phyloP scores from a whole-genome alignment of 169 alveolate species.

The Plasmodium ovale region DNA sequence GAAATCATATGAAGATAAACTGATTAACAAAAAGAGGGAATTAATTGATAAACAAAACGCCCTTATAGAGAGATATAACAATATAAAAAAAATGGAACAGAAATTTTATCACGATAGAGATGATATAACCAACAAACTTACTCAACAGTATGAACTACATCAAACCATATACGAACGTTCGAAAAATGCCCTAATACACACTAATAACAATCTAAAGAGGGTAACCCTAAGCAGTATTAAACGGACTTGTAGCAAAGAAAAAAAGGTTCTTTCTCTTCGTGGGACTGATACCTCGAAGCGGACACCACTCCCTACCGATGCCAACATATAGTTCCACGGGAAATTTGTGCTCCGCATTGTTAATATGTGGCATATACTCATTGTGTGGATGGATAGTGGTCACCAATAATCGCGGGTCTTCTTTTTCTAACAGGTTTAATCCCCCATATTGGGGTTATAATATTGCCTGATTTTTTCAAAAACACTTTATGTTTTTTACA shows the following conservation, averaged over 20 bases:
- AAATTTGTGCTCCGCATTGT: background rate
- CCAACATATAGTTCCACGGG: background rate
- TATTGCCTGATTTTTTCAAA: no score
- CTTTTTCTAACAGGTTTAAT: no score
- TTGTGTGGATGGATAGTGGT: no score
- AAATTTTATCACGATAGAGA: slow-evolving; percentile 47
- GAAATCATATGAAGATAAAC: slow-evolving; percentile 36
- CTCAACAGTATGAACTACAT: slow-evolving; percentile 41
- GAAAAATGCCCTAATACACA: slow-evolving; percentile 23
- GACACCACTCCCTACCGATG: background rate
- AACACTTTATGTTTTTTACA: no score
- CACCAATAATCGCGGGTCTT: no score
- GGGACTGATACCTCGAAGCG: background rate
- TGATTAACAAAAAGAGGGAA: slow-evolving; percentile 28
- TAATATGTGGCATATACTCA: no score
- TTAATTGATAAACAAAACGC: slow-evolving; percentile 42
- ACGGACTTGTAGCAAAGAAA: background rate
- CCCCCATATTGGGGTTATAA: no score
- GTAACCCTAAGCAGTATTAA: slow-evolving; percentile 43
- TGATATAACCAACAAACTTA: slow-evolving; percentile 17
- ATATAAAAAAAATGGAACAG: slow-evolving; percentile 21
- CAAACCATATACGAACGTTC: slow-evolving; percentile 40
- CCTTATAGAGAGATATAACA: slow-evolving; percentile 17
- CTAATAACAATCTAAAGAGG: slow-evolving; percentile 23
- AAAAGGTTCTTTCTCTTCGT: background rate